Evolutionary conservation across 225 moss, liverwort and hornwort species (phyloP).

Genomic region (Sphagnum contortum): DNA sequence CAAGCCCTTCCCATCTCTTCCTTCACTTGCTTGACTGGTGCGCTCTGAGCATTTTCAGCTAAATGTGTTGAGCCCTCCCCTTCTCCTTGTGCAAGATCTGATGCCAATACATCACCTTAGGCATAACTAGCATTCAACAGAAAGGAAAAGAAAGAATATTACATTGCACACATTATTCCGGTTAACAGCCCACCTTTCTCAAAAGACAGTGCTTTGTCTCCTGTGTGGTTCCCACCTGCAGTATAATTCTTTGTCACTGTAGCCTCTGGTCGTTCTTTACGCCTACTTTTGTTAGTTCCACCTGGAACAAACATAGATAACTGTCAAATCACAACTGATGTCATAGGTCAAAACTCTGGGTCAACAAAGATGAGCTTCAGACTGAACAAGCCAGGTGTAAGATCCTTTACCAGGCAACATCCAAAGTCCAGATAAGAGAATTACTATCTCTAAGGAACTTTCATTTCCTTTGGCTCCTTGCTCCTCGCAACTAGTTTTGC

Average conservation of each 20-base stretch:
- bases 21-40: conserved; percentile 30
- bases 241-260: neutral
- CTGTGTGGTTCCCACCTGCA: neutral
- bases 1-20: conserved; percentile 23
- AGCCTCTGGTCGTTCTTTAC: neutral
- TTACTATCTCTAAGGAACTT: no score
- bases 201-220: neutral
- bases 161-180: no score
- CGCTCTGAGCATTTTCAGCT: conserved; percentile 13
- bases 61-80: conserved; percentile 16
- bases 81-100: conserved; percentile 9
- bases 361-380: no score
- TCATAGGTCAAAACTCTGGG: no score
- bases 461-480: no score
- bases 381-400: no score
- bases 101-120: neutral
- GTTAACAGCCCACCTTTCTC: neutral
- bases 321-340: no score
- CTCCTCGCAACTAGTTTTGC: no score
- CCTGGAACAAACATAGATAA: neutral
- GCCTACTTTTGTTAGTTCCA: neutral
- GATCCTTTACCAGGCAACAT: no score
- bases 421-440: no score
- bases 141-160: neutral
- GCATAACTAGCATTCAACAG: neutral